These are phyloP conservation scores for Bretziella fagacearum DNA, from an alignment of 2,329 filamentous ascomycete genomes.

Conservation along the genomic window DNA sequence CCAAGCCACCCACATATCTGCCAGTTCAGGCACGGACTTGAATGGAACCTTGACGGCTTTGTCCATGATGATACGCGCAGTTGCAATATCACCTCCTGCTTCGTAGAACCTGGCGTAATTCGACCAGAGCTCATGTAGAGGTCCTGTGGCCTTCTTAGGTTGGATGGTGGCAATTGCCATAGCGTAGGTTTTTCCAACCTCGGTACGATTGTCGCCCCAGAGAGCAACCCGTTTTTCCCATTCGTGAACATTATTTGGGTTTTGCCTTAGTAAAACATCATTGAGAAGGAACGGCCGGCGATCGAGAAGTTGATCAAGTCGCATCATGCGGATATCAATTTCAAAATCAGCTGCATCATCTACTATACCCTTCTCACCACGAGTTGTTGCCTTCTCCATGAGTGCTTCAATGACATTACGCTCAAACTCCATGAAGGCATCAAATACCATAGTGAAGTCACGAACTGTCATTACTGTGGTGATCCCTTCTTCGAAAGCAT, in stretches of 20 bases:
- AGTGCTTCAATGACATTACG: constrained; percentile 84
- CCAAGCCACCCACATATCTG: constrained; percentile 99
- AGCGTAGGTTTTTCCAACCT: constrained; percentile 88
- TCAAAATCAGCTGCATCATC: constrained; percentile 84
- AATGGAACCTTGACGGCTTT: constrained; percentile 97
- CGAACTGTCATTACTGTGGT: constrained; percentile 97
- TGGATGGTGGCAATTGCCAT: constrained; percentile 84
- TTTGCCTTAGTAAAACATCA: constrained; percentile 85
- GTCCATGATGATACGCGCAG: constrained; percentile 83
- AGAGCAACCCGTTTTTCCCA: constrained; percentile 95
- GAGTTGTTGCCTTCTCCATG: constrained; percentile 70
- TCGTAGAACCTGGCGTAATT: constrained; percentile 98
- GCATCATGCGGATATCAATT: constrained; percentile 90
- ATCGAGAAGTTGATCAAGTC: constrained; percentile 97
- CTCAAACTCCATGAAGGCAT: constrained; percentile 92
- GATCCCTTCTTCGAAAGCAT: constrained; percentile 90
- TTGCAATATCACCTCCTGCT: constrained; percentile 63
- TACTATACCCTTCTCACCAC: constrained; percentile 59
- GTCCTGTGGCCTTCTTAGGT: constrained; percentile 83
- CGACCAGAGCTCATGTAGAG: constrained; percentile 88
- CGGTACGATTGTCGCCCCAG: constrained; percentile 83
- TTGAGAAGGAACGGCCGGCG: constrained; percentile 89
- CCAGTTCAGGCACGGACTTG: constrained; percentile 90
- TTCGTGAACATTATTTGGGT: constrained; percentile 87
- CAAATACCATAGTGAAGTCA: constrained; percentile 92